Conservation (phyloP, 1,139 yeast species). For the Meyerozyma sp. region DNA sequence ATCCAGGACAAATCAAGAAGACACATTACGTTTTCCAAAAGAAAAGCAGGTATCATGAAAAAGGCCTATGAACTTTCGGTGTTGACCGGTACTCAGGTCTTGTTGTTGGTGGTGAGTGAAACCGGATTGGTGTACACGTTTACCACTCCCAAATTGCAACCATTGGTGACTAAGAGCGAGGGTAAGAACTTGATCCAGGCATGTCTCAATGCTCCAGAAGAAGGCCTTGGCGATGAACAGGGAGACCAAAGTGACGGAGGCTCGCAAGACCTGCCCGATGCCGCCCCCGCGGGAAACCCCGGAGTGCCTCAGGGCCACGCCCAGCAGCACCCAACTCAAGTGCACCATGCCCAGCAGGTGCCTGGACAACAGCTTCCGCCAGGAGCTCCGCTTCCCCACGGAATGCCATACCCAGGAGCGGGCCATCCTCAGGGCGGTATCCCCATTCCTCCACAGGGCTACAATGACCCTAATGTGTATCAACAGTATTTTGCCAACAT, state of each 20-base stretch:
- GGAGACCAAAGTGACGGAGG: conserved; percentile 56
- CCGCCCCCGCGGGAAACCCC: conserved; percentile 29
- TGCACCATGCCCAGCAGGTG: conserved; percentile 21
- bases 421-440: conserved; percentile 35
- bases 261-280: conserved; percentile 38
- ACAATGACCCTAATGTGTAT: conserved; percentile 42
- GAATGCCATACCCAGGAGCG: conserved; percentile 39
- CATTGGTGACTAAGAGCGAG: conserved; percentile 93
- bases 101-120: conserved; percentile 89
- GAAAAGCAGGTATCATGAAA: conserved; percentile 98
- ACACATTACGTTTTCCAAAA: conserved; percentile 93
- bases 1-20: conserved; percentile 97
- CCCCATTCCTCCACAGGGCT: conserved; percentile 44
- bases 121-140: conserved; percentile 98
- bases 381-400: conserved; percentile 43
- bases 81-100: conserved; percentile 93
- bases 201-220: conserved; percentile 90
- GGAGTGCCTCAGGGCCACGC: conserved; percentile 25
- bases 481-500: conserved; percentile 58
- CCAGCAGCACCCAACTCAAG: conserved; percentile 25
- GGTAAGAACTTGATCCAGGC: conserved; percentile 97
- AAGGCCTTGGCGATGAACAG: conserved; percentile 53
- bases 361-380: conserved; percentile 38
- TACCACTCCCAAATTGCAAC: conserved; percentile 96
- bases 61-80: conserved; percentile 95